Conservation (phyloP, 306 rosid genomes). For the Fagus crenata region DNA sequence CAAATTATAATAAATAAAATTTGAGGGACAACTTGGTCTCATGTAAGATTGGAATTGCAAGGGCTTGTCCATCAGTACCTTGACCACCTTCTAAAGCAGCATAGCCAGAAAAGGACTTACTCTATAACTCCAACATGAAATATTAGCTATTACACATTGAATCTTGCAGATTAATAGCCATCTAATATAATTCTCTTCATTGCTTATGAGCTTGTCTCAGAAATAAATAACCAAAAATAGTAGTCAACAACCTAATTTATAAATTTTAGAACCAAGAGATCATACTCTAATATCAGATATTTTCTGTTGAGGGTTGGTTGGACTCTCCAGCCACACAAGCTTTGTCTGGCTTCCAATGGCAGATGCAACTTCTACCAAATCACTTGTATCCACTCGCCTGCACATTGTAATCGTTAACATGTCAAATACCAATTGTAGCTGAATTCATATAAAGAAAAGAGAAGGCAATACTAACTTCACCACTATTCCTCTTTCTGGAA, state of each 20-base stretch:
- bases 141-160: conserved; percentile 17
- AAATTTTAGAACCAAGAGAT: conserved; percentile 25
- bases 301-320: conserved; percentile 79
- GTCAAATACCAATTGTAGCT: conserved; percentile 12
- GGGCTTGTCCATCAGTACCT: not conserved
- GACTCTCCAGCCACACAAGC: conserved; percentile 97
- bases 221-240: conserved; percentile 1
- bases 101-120: not conserved
- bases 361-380: conserved; percentile 78
- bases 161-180: not conserved
- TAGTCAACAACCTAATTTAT: not conserved
- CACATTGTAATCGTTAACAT: conserved; percentile 32
- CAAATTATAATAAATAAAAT: not conserved
- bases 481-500: conserved; percentile 73
- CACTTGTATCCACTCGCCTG: conserved; percentile 78
- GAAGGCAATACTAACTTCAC: conserved; percentile 68
- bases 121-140: not conserved
- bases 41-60: too few relatives aligned
- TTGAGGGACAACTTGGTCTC: too few relatives aligned
- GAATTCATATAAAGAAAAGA: conserved; percentile 27
- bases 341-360: conserved; percentile 74
- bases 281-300: conserved; percentile 86
- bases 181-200: not conserved
- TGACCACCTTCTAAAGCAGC: not conserved
- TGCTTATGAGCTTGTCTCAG: not conserved